Base-by-base conservation (phyloP, 2,329 filamentous ascomycete species). In the Coniochaeta sp. region DNA sequence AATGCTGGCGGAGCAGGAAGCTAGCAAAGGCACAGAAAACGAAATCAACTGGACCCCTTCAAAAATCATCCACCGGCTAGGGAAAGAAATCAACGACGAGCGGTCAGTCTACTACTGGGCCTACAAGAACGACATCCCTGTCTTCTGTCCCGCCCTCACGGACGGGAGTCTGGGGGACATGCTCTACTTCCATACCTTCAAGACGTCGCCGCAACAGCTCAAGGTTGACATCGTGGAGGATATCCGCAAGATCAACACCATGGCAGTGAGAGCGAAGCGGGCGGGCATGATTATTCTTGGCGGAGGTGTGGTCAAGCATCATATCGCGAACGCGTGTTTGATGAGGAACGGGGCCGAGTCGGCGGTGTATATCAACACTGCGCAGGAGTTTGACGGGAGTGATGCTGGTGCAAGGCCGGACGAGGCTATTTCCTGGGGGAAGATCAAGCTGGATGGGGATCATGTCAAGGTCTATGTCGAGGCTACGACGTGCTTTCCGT, bases 111-210 rank as follows among this genome's bases (percentile, higher is more conserved):
- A 91, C 67, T 96, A 97, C 74, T 99, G 94, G 94, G 92, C 92
- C 1, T 95, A 87, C 73, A 94, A 91, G 72, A 97, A 99, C 71
- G 77, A 94, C 67, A 97, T 99, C 52, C 94, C 94, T 1, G 87
- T 99, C 14, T 99, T 99, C 74, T 97, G 92, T 65, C 94, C 94
- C 0, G 94, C 94, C 6, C 74, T 99, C 61, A 99, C 94, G 0
- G 94, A 99, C 64, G 94, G 94, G 16, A 95, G 89, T 60, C 72
- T 99, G 18, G 94, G 94, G 5, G 94, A 99, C 68, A 99, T 99
- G 94, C 77, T 99, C 35, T 97, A 96, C 71, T 97, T 99, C 68
- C 92, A 99, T 72, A 95, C 91, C 1, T 99, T 91, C 80, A 94
- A 92, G 67, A 72, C 89, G 0, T 91, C 89, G 2, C 92, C 92